Conservation (phyloP, 768 basidiomycete genomes). For the Russula virescens region DNA sequence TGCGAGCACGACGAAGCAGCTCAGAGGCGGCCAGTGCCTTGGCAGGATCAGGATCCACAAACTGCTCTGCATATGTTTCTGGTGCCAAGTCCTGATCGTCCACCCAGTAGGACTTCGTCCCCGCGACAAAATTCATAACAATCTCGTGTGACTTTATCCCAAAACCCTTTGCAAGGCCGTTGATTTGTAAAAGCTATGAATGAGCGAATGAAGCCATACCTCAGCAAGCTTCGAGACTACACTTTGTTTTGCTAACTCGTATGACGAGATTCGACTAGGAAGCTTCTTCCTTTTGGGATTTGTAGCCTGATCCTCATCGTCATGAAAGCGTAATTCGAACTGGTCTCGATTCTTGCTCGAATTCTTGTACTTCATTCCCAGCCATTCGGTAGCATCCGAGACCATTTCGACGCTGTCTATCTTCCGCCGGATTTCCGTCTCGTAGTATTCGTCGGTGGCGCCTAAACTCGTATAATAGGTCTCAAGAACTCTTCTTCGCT, state of each 20-base stretch:
- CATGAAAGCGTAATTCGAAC: slow-evolving; percentile 61
- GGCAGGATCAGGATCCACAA: slow-evolving; percentile 59
- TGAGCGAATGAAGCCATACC: slow-evolving; percentile 40
- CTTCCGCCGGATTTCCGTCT: slow-evolving; percentile 56
- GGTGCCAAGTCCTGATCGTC: slow-evolving; percentile 83
- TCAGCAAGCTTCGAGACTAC: slow-evolving; percentile 72
- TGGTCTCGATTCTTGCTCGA: slow-evolving; percentile 50
- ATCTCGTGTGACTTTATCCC: slow-evolving; percentile 78
- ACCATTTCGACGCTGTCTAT: slow-evolving; percentile 83
- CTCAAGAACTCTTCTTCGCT: slow-evolving; percentile 59
- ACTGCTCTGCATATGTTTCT: slow-evolving; percentile 78
- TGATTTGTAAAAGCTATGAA: slow-evolving; percentile 3
- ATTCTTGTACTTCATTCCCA: slow-evolving; percentile 77
- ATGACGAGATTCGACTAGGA: slow-evolving; percentile 78
- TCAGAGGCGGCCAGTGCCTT: slow-evolving; percentile 60
- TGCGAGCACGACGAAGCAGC: slow-evolving; percentile 63
- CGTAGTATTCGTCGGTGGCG: slow-evolving; percentile 69
- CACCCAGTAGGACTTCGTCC: slow-evolving; percentile 57
- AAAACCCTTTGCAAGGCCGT: slow-evolving; percentile 52
- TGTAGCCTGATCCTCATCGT: slow-evolving; percentile 53
- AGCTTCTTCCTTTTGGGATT: slow-evolving; percentile 63
- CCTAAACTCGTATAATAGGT: slow-evolving; percentile 64
- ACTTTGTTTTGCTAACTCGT: slow-evolving; percentile 78
- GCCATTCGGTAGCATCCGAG: slow-evolving; percentile 88
- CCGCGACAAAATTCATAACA: slow-evolving; percentile 73